phyloP scores from a whole-genome alignment of 345 rosid genomes.

The Trapa bicornis region DNA sequence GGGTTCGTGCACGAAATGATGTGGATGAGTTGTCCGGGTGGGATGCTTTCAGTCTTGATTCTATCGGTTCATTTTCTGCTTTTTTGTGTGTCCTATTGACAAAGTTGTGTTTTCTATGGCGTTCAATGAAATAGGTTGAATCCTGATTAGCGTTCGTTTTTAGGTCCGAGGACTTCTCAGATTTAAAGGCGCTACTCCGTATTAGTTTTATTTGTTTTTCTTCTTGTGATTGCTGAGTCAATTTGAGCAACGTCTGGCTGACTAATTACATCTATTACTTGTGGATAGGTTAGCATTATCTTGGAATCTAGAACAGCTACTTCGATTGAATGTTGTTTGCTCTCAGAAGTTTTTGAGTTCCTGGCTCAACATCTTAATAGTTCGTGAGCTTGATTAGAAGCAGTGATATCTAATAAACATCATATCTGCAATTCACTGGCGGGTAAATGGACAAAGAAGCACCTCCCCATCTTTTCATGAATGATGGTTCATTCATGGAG shows the following conservation, averaged over 20 bases:
- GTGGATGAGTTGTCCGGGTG: background rate
- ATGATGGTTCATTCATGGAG: conserved; percentile 99
- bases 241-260: background rate
- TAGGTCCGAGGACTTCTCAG: background rate
- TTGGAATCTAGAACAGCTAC: background rate
- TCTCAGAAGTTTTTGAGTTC: background rate
- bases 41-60: background rate
- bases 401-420: conserved; percentile 33
- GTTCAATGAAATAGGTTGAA: background rate
- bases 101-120: background rate
- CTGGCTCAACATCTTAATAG: conserved; percentile 9
- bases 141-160: background rate
- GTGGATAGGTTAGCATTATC: background rate
- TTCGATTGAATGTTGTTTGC: background rate
- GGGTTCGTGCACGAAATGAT: background rate
- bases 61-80: background rate
- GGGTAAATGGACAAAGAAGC: conserved; percentile 65
- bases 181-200: background rate
- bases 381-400: conserved; percentile 44
- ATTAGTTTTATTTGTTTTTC: background rate
- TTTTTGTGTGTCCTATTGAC: background rate
- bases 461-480: conserved; percentile 68
- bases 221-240: background rate
- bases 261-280: background rate
- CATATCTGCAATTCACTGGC: conserved; percentile 16